These are phyloP conservation scores for Phoenix roebelenii DNA, from an alignment of 176 grass and related monocot species.

Conservation along the genomic window DNA sequence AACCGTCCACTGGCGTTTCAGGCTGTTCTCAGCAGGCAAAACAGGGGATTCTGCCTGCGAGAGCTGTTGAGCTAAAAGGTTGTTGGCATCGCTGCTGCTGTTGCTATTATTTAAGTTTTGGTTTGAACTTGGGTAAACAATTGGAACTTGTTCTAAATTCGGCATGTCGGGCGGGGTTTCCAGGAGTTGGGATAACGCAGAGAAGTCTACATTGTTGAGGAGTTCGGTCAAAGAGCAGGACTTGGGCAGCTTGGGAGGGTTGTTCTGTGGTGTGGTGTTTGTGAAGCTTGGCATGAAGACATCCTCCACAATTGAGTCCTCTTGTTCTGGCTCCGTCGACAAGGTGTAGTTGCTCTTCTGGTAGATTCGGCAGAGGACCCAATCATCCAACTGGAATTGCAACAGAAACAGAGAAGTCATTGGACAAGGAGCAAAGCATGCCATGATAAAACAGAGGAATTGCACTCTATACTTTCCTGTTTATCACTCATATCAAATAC, in stretches of 20 bases:
- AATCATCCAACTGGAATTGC: slow-evolving; percentile 15
- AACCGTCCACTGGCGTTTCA: slow-evolving; percentile 10
- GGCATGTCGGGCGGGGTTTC: too few relatives aligned
- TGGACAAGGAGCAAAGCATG: too few relatives aligned
- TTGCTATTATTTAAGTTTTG: background rate
- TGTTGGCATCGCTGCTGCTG: background rate
- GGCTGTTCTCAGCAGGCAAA: background rate
- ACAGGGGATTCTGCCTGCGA: background rate
- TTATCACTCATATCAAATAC: too few relatives aligned
- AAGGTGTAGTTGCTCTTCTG: slow-evolving; percentile 5
- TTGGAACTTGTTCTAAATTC: too few relatives aligned
- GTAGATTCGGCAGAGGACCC: slow-evolving; percentile 26
- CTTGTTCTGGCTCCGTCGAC: slow-evolving; percentile 23
- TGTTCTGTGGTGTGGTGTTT: background rate
- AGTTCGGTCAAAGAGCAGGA: slow-evolving; percentile 50
- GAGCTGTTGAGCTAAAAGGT: too few relatives aligned
- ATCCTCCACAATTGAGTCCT: slow-evolving; percentile 33
- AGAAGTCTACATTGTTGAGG: slow-evolving; percentile 35
- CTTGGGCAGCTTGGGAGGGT: slow-evolving; percentile 14
- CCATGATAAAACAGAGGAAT: background rate
- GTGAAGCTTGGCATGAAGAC: background rate
- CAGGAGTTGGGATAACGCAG: background rate
- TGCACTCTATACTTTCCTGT: too few relatives aligned
- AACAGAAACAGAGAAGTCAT: background rate
- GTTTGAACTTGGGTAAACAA: too few relatives aligned